These are phyloP conservation scores for Sarocladiaceae sp. DNA, from an alignment of 2,329 filamentous ascomycete species.

Conservation along the genomic window DNA sequence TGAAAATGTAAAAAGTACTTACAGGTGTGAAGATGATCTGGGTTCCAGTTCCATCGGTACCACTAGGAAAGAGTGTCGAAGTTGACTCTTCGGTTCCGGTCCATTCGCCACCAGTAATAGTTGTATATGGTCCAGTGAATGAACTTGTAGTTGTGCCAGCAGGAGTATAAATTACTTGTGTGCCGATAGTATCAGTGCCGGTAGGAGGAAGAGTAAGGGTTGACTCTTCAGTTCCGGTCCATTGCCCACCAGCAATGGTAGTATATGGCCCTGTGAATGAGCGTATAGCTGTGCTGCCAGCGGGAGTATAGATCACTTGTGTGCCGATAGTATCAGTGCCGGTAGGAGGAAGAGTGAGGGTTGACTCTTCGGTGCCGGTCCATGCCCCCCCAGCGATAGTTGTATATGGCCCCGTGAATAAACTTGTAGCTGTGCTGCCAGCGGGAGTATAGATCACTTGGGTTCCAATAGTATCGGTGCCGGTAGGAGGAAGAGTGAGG, in stretches of 20 bases:
- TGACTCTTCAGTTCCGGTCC: neutral
- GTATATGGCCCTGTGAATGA: too few relatives aligned
- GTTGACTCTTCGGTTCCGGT: neutral
- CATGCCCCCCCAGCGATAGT: constrained; percentile 1
- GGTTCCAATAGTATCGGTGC: neutral
- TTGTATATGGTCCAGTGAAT: neutral
- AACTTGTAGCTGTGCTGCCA: neutral
- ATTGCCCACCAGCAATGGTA: neutral
- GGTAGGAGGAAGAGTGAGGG: neutral
- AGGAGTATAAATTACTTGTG: neutral
- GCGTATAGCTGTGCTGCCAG: neutral
- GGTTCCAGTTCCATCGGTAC: neutral
- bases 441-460: neutral
- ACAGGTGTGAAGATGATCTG: neutral
- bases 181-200: neutral
- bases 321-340: neutral
- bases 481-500: neutral
- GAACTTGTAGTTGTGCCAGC: neutral
- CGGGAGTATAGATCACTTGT: neutral
- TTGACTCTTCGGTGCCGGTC: neutral
- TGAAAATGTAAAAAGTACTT: neutral
- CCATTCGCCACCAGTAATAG: neutral
- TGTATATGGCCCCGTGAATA: neutral
- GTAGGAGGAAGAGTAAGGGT: neutral
- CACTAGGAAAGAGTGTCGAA: neutral